These are phyloP conservation scores for Pelomyxa schiedti DNA, from an alignment of 78 protist genomes.

Conservation along the genomic window DNA sequence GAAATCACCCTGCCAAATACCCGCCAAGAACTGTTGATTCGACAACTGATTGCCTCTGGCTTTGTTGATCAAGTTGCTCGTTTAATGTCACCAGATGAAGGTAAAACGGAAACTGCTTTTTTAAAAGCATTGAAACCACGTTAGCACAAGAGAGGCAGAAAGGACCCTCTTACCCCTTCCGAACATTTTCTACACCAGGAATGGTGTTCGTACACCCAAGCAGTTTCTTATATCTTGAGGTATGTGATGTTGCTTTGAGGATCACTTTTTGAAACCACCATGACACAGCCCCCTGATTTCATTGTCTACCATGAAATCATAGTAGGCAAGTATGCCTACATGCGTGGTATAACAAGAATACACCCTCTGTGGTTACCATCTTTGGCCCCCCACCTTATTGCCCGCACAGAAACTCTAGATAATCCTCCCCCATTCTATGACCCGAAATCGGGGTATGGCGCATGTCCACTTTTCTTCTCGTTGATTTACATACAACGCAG, in stretches of 20 bases:
- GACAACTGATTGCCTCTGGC: constrained; percentile 45
- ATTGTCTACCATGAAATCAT: constrained; percentile 22
- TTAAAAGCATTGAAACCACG: background rate
- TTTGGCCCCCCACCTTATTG: constrained; percentile 14
- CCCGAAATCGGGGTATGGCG: background rate
- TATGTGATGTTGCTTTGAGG: background rate
- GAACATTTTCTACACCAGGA: constrained; percentile 4
- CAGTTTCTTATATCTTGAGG: background rate
- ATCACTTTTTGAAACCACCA: background rate
- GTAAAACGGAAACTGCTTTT: background rate
- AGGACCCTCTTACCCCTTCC: background rate
- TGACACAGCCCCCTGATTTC: constrained; percentile 3
- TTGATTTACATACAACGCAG: too few species aligned
- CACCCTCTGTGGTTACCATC: constrained; percentile 42
- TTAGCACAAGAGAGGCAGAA: background rate
- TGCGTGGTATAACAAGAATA: constrained; percentile 30
- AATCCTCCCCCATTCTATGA: constrained; percentile 18
- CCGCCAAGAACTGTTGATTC: constrained; percentile 25
- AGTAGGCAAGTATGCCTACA: constrained; percentile 23
- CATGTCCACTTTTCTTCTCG: too few species aligned
- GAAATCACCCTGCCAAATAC: constrained; percentile 25
- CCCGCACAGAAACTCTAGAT: constrained; percentile 27
- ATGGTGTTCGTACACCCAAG: background rate
- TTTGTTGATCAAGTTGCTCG: constrained; percentile 37
- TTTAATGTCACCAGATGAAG: background rate